A percentile compares a stretch with the other conserved stretches of the same genome.
Evolutionary conservation across 768 basidiomycete species (phyloP).

Genomic region (Leccinellum luteum): DNA sequence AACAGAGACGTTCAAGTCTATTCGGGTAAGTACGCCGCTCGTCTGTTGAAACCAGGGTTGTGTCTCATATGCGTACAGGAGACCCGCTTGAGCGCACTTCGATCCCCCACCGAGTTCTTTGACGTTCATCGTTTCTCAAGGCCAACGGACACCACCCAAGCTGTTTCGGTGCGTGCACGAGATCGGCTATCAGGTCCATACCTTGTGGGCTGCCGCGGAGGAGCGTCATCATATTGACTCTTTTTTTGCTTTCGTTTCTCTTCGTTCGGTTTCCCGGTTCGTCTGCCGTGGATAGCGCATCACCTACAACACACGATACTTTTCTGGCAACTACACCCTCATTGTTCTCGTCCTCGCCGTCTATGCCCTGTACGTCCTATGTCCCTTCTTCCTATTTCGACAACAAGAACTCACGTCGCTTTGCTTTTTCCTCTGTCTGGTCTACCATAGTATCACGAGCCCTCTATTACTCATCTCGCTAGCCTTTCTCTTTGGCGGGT

Average conservation of each 20-base stretch:
- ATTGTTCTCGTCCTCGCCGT: conserved; percentile 76
- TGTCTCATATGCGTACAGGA: conserved; percentile 46
- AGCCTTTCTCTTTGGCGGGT: conserved; percentile 88
- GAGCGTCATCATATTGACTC: neutral
- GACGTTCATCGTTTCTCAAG: conserved; percentile 81
- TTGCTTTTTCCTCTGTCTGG: neutral
- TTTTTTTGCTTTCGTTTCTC: neutral
- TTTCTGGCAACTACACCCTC: conserved; percentile 88
- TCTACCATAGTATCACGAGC: conserved; percentile 66
- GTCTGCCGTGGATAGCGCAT: conserved; percentile 55
- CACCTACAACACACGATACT: conserved; percentile 92
- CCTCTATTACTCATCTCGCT: conserved; percentile 79
- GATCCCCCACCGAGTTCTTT: conserved; percentile 76
- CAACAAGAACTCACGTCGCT: neutral
- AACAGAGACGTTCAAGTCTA: conserved; percentile 64
- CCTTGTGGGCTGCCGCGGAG: neutral
- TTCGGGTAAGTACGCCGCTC: conserved; percentile 51
- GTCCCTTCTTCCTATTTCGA: neutral
- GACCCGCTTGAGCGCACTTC: conserved; percentile 71
- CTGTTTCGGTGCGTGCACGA: conserved; percentile 57
- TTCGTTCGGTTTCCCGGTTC: neutral
- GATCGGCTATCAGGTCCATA: neutral
- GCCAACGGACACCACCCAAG: conserved; percentile 77
- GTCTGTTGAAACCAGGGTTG: neutral
- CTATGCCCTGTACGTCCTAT: conserved; percentile 70